These are phyloP conservation scores for Cercospora citrullina DNA, from an alignment of 2,329 filamentous ascomycete species.

Conservation along the genomic window DNA sequence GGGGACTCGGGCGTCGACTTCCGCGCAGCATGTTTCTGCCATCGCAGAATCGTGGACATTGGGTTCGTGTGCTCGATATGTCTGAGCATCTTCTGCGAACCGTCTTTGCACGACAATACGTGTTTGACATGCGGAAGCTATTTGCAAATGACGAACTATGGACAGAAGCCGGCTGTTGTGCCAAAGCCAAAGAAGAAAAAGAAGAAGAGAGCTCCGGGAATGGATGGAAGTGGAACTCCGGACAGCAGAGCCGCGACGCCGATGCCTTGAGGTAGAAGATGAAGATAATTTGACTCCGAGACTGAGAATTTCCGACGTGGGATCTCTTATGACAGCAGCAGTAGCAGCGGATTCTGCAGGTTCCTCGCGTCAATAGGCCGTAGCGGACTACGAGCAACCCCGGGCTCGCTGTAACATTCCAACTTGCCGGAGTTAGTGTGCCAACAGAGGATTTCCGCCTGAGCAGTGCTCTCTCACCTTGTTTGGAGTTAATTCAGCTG, in stretches of 20 bases:
- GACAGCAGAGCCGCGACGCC: conserved; percentile 35
- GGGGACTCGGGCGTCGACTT: conserved; percentile 84
- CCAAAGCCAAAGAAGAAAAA: conserved; percentile 78
- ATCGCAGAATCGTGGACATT: conserved; percentile 83
- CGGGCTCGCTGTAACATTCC: neutral
- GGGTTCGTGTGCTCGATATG: conserved; percentile 97
- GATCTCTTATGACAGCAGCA: neutral
- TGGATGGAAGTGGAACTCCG: conserved; percentile 45
- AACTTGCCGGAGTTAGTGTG: neutral
- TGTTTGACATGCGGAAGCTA: conserved; percentile 83
- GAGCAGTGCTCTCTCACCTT: neutral
- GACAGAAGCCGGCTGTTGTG: conserved; percentile 73
- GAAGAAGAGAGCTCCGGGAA: conserved; percentile 42
- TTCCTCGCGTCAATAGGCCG: neutral
- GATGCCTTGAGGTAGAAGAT: conserved; percentile 17
- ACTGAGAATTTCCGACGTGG: neutral
- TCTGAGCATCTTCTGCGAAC: conserved; percentile 84
- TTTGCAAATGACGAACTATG: conserved; percentile 73
- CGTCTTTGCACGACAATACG: conserved; percentile 58
- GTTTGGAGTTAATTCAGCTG: neutral
- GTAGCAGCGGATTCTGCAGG: neutral
- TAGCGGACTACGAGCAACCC: neutral
- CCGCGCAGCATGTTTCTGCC: conserved; percentile 96
- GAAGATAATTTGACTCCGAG: neutral
- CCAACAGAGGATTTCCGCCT: neutral